phyloP scores from a whole-genome alignment of 352 stramenopile genomes.

The Globisporangium nagaii region DNA sequence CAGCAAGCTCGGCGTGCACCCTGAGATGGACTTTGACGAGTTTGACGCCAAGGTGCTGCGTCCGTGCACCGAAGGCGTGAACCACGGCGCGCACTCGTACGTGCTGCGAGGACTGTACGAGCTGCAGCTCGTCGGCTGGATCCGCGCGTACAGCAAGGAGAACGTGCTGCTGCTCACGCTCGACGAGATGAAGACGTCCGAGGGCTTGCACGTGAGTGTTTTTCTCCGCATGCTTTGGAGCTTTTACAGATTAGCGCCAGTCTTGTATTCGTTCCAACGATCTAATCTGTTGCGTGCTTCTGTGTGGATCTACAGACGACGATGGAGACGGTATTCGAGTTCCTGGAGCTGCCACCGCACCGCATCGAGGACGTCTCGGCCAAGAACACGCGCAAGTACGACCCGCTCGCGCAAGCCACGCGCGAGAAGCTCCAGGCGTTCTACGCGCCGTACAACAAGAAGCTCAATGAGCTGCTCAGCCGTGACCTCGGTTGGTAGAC shows the following conservation, averaged over 20 bases:
- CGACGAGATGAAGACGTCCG: constrained; percentile 88
- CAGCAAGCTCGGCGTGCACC: constrained; percentile 47
- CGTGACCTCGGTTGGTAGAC: constrained; percentile 53
- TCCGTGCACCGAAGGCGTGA: constrained; percentile 24
- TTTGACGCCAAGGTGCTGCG: constrained; percentile 64
- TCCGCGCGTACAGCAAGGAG: constrained; percentile 83
- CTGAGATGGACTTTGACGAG: constrained; percentile 66
- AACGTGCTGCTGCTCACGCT: constrained; percentile 92
- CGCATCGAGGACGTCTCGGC: constrained; percentile 72
- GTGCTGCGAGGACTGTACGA: constrained; percentile 91
- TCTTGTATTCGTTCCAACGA: background rate
- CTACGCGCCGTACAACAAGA: constrained; percentile 81
- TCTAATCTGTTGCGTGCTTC: constrained; percentile 1
- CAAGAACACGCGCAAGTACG: constrained; percentile 88
- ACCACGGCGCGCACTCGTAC: constrained; percentile 81
- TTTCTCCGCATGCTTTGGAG: background rate
- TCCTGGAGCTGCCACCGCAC: constrained; percentile 79
- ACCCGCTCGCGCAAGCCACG: constrained; percentile 49
- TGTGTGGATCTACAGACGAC: constrained; percentile 30
- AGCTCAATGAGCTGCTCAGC: constrained; percentile 62
- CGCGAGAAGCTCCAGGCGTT: constrained; percentile 61
- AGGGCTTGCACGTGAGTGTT: constrained; percentile 54
- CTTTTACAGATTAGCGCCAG: background rate
- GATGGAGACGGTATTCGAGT: constrained; percentile 82
- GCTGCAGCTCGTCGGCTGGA: constrained; percentile 91